phyloP scores from a whole-genome alignment of 108 stramenopile species.

The Thalassiosira profunda region DNA sequence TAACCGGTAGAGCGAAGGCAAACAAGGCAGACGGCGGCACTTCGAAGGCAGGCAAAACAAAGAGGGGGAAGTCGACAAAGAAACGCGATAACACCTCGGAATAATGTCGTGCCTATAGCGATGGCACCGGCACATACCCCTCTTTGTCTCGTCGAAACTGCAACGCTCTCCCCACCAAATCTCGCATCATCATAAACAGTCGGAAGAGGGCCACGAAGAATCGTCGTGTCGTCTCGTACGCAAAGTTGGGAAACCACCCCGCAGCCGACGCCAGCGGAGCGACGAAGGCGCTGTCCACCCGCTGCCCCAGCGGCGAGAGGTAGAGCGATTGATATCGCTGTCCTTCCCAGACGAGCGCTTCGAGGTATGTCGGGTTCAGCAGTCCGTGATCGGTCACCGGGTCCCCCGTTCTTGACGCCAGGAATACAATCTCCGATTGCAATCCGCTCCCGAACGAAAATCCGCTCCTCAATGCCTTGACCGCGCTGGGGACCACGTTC shows the following conservation, averaged over 20 bases:
- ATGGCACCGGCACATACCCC: conserved; percentile 20
- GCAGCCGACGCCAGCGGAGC: conserved; percentile 40
- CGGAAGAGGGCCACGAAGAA: conserved; percentile 15
- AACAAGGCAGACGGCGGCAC: neutral
- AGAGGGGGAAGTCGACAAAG: neutral
- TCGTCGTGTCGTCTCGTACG: conserved; percentile 33
- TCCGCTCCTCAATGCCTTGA: conserved; percentile 74
- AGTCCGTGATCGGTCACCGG: conserved; percentile 84
- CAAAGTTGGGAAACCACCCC: conserved; percentile 48
- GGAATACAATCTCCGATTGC: conserved; percentile 49
- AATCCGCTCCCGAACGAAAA: conserved; percentile 51
- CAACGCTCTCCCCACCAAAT: conserved; percentile 13
- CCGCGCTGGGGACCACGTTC: conserved; percentile 76
- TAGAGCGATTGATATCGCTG: conserved; percentile 68
- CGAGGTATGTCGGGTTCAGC: conserved; percentile 79
- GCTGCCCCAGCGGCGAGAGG: conserved; percentile 32
- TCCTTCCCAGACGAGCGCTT: conserved; percentile 88
- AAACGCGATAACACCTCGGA: neutral
- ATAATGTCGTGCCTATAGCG: conserved; percentile 3
- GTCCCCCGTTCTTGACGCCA: conserved; percentile 55
- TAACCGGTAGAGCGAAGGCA: neutral
- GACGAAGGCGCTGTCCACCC: conserved; percentile 38
- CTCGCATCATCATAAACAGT: conserved; percentile 23
- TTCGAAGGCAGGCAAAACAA: neutral
- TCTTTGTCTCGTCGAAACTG: conserved; percentile 10